These are phyloP conservation scores for Auricularia sp. DNA, from an alignment of 768 basidiomycete genomes.

Conservation along the genomic window DNA sequence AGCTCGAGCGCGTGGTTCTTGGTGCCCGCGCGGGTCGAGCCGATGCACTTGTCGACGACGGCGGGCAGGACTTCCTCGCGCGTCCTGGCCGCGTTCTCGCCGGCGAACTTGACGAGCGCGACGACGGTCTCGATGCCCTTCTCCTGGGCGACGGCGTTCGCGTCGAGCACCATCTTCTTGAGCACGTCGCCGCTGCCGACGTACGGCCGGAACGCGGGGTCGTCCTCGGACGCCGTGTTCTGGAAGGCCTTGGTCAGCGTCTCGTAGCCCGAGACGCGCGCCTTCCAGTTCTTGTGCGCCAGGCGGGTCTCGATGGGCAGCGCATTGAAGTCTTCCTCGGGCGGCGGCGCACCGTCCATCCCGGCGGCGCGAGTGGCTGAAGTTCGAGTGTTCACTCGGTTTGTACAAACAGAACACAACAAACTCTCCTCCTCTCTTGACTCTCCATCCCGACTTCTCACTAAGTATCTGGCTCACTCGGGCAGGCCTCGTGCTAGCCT, in stretches of 20 bases:
- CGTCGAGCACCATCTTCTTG: constrained; percentile 80
- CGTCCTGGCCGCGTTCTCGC: constrained; percentile 76
- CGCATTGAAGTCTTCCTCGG: constrained; percentile 84
- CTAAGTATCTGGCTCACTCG: background rate
- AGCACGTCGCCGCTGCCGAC: constrained; percentile 64
- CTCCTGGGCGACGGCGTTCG: constrained; percentile 97
- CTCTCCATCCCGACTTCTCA: background rate
- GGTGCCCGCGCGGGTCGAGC: constrained; percentile 82
- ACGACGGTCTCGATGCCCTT: constrained; percentile 88
- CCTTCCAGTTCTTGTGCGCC: constrained; percentile 98
- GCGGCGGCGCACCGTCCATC: constrained; percentile 88
- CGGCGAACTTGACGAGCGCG: constrained; percentile 80
- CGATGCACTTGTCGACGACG: constrained; percentile 91
- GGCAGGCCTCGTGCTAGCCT: too few relatives aligned
- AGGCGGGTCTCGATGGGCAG: constrained; percentile 74
- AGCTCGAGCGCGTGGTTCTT: constrained; percentile 82
- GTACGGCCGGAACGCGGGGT: constrained; percentile 90
- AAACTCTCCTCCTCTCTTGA: background rate
- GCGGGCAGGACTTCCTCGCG: constrained; percentile 77
- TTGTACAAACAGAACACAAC: background rate
- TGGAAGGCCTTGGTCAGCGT: constrained; percentile 77
- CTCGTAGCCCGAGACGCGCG: constrained; percentile 87
- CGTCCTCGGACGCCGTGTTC: constrained; percentile 82
- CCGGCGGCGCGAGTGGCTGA: background rate
- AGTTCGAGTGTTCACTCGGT: background rate